Conservation (phyloP, 768 basidiomycete species). For the Tephrocybe sp. region DNA sequence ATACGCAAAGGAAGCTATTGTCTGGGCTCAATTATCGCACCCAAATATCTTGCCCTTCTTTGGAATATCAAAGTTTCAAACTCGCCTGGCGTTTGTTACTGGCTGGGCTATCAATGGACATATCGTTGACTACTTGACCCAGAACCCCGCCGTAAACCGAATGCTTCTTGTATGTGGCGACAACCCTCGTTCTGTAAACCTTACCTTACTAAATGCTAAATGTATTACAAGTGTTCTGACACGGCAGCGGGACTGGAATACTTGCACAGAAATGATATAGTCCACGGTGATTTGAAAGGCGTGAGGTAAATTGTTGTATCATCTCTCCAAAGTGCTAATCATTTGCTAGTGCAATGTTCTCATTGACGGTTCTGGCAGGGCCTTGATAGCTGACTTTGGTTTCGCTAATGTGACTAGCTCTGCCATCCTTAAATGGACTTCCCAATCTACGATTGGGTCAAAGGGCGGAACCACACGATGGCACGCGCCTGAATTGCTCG, state of each 20-base stretch:
- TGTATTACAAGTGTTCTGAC: neutral
- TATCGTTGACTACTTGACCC: conserved; percentile 11
- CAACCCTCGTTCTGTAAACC: neutral
- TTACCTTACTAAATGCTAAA: neutral
- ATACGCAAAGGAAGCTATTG: conserved; percentile 16
- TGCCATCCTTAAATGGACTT: conserved; percentile 12
- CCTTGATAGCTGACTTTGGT: conserved; percentile 25
- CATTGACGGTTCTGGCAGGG: conserved; percentile 17
- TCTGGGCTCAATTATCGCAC: conserved; percentile 31
- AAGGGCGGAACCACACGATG: conserved; percentile 21
- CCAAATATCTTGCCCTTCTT: conserved; percentile 29
- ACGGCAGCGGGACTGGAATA: neutral
- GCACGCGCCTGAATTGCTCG: conserved; percentile 24
- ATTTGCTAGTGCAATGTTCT: conserved; percentile 21
- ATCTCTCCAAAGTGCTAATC: neutral
- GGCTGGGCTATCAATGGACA: conserved; percentile 23
- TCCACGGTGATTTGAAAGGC: neutral
- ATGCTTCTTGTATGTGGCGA: neutral
- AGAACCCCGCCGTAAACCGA: conserved; percentile 10
- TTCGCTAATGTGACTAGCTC: conserved; percentile 19
- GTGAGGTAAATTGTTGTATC: neutral
- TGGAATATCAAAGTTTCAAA: conserved; percentile 21
- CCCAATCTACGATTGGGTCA: conserved; percentile 10
- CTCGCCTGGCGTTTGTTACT: conserved; percentile 30
- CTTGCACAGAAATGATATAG: conserved; percentile 4